Evolutionary conservation across 495 filamentous ascomycete species (phyloP).

Genomic region (Bacidia rubella): DNA sequence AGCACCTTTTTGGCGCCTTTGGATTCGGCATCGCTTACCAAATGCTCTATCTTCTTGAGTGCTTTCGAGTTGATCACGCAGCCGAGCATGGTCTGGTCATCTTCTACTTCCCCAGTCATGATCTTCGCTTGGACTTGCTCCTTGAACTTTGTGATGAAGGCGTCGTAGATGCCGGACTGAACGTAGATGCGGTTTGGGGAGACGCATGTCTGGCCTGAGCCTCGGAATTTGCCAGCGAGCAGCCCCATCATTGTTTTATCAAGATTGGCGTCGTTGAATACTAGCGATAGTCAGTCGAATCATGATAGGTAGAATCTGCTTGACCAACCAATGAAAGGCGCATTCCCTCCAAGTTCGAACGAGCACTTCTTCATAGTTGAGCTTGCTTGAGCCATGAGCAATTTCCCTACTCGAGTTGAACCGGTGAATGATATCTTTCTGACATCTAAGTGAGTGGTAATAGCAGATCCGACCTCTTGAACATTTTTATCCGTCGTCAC

Average conservation of each 20-base stretch:
- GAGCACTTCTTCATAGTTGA: slow-evolving; percentile 13
- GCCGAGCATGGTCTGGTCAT: not conserved
- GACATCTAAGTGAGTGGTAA: slow-evolving; percentile 12
- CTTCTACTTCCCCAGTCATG: slow-evolving; percentile 2
- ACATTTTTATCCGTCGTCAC: slow-evolving; percentile 17
- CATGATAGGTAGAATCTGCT: not conserved
- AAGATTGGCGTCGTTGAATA: slow-evolving; percentile 1
- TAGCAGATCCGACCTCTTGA: slow-evolving; percentile 15
- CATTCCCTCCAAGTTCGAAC: slow-evolving; percentile 14
- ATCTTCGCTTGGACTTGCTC: not conserved
- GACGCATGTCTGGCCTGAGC: slow-evolving; percentile 13
- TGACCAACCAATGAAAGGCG: slow-evolving; percentile 3
- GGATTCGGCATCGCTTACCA: slow-evolving; percentile 14
- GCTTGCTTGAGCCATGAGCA: slow-evolving; percentile 27
- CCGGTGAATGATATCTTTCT: slow-evolving; percentile 40
- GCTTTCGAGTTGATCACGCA: slow-evolving; percentile 8
- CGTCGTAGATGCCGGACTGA: not conserved
- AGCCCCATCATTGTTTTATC: slow-evolving; percentile 12
- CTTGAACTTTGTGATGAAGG: not conserved
- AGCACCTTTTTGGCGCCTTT: slow-evolving; percentile 12
- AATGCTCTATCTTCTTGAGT: slow-evolving; percentile 9
- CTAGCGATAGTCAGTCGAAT: not conserved
- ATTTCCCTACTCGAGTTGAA: slow-evolving; percentile 21
- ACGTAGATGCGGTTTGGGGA: slow-evolving; percentile 10
- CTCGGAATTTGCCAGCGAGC: slow-evolving; percentile 9